phyloP scores from a whole-genome alignment of 176 grass and related monocot genomes.

The Bromus sterilis region DNA sequence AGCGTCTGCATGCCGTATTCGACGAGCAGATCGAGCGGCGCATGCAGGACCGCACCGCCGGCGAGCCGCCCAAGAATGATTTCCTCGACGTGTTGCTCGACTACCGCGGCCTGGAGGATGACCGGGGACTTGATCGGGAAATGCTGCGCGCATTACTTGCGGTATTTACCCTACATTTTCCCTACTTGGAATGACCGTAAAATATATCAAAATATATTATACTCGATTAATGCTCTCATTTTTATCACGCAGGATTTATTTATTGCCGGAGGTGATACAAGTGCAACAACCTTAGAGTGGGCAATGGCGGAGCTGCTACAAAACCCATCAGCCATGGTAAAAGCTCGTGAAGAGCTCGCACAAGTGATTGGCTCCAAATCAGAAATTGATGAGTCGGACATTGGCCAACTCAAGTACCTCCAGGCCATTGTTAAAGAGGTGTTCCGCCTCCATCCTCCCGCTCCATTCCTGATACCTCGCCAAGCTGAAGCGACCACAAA shows the following conservation, averaged over 20 bases:
- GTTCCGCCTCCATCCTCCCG: slow-evolving; percentile 39
- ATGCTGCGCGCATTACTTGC: not conserved
- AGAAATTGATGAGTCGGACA: slow-evolving; percentile 17
- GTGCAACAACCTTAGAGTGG: slow-evolving; percentile 33
- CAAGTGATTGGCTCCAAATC: not conserved
- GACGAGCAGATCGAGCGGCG: slow-evolving; percentile 37
- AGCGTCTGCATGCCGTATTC: slow-evolving; percentile 14
- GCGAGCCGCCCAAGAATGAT: slow-evolving; percentile 1
- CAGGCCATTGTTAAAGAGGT: slow-evolving; percentile 49
- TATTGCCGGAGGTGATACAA: slow-evolving; percentile 25
- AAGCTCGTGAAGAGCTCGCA: slow-evolving; percentile 4
- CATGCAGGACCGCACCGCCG: not conserved
- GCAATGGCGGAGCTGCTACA: slow-evolving; percentile 50
- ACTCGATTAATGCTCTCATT: no score
- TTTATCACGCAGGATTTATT: slow-evolving; percentile 32
- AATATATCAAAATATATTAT: no score
- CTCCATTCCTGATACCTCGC: slow-evolving; percentile 28
- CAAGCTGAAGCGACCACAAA: not conserved
- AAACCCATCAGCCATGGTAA: slow-evolving; percentile 25
- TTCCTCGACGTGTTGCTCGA: slow-evolving; percentile 31
- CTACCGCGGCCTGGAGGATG: not conserved
- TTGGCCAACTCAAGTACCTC: slow-evolving; percentile 29
- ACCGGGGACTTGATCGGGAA: not conserved
- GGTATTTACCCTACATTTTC: not conserved
- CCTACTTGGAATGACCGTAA: no score